phyloP scores from a whole-genome alignment of 306 rosid species.

The Albizia julibrissin region DNA sequence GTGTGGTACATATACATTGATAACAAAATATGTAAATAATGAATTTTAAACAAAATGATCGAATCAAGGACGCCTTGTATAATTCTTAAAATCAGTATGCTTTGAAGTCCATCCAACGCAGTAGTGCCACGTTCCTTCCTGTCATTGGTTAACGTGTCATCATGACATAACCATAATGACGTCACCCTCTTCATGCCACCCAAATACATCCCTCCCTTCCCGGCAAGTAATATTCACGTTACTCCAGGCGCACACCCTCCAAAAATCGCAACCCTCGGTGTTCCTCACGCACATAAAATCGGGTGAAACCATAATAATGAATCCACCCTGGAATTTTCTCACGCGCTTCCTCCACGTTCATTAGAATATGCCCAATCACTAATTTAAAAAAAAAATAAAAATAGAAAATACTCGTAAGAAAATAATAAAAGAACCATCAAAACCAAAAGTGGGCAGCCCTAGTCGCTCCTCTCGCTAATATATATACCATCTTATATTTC shows the following conservation, averaged over 20 bases:
- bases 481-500: no score
- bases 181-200: background rate
- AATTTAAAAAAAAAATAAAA: background rate
- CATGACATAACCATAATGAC: background rate
- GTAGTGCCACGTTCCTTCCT: background rate
- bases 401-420: background rate
- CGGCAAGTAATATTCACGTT: background rate
- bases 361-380: slow-evolving; percentile 17
- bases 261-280: background rate
- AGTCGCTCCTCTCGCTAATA: background rate
- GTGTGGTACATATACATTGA: no score
- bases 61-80: no score
- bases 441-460: background rate
- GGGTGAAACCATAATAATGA: background rate
- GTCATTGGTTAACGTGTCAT: background rate
- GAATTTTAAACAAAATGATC: no score
- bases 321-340: slow-evolving; percentile 38
- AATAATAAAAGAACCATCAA: background rate
- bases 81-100: no score
- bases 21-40: no score
- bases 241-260: background rate
- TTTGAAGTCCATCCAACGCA: background rate
- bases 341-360: slow-evolving; percentile 35
- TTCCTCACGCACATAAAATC: fast-evolving
- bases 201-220: background rate